Evolutionary conservation across 106 monocot species (phyloP).

Genomic region (Dactylorhiza incarnata): DNA sequence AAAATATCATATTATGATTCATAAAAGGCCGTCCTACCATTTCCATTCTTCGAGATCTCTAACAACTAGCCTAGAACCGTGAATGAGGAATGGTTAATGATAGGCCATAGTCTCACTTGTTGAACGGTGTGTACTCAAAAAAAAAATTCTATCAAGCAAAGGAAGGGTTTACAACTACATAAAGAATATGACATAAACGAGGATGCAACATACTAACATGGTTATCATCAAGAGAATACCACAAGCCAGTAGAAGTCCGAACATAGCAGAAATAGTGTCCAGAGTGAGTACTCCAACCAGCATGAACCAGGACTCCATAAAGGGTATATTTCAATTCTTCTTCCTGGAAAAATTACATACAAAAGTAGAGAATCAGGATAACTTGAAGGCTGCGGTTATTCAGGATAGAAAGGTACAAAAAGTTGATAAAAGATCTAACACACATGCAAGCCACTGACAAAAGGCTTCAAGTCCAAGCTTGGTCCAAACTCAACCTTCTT

Average conservation of each 20-base stretch:
- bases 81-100: not conserved
- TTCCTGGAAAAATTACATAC: conserved; percentile 20
- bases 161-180: not conserved
- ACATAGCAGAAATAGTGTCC: conserved; percentile 81
- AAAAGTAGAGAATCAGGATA: not conserved
- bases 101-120: not conserved
- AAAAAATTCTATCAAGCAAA: not conserved
- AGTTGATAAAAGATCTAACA: conserved; percentile 16
- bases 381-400: not conserved
- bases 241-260: conserved; percentile 60
- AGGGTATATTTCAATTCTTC: conserved; percentile 55
- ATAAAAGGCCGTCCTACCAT: not conserved
- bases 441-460: conserved; percentile 71
- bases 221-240: conserved; percentile 77
- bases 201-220: conserved; percentile 26
- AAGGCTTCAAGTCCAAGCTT: conserved; percentile 72
- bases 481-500: conserved; percentile 66
- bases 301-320: conserved; percentile 78
- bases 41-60: not conserved
- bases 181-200: not conserved
- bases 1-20: not conserved
- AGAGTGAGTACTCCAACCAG: conserved; percentile 63
- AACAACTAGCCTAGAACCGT: not conserved
- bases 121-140: not conserved
- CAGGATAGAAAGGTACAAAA: not conserved